These are phyloP conservation scores for Cladobotryum mycophilum DNA, from an alignment of 2,329 filamentous ascomycete species.

Conservation along the genomic window DNA sequence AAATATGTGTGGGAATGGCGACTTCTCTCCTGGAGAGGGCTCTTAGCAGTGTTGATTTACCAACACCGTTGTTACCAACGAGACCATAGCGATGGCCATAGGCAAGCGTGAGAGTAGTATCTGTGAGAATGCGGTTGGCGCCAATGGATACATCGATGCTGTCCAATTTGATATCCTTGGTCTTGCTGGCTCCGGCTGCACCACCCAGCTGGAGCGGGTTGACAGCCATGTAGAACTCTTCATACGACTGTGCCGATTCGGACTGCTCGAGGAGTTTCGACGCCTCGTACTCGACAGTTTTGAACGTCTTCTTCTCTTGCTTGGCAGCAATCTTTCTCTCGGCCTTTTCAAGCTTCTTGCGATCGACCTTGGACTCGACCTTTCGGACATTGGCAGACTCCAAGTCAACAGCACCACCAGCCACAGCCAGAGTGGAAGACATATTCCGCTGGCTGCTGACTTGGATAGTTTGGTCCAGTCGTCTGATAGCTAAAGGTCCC, in stretches of 20 bases:
- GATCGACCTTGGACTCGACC: conserved; percentile 94
- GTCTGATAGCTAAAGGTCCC: conserved; percentile 69
- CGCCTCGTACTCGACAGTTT: conserved; percentile 96
- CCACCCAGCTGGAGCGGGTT: conserved; percentile 86
- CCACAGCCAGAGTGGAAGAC: conserved; percentile 87
- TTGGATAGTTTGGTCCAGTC: conserved; percentile 90
- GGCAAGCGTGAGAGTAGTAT: conserved; percentile 83
- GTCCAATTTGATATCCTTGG: conserved; percentile 98
- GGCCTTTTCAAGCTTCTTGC: conserved; percentile 98
- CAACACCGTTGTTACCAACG: conserved; percentile 98
- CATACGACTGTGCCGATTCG: conserved; percentile 82
- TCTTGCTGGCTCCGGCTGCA: conserved; percentile 65
- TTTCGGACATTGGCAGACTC: conserved; percentile 90
- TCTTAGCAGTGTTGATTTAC: conserved; percentile 89
- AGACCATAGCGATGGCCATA: conserved; percentile 94
- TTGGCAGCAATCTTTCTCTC: conserved; percentile 97
- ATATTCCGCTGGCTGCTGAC: conserved; percentile 92
- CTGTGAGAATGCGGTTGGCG: conserved; percentile 79
- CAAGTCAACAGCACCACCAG: conserved; percentile 78
- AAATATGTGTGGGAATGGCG: conserved; percentile 92
- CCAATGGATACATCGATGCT: conserved; percentile 91
- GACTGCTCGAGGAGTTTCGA: conserved; percentile 80
- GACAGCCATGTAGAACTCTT: conserved; percentile 99
- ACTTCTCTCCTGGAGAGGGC: conserved; percentile 90
- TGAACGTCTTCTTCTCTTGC: conserved; percentile 97